A percentile compares a stretch with the other conserved stretches of the same genome.
phyloP scores from a whole-genome alignment of 2,329 filamentous ascomycete species.

The Trichoderma citrinoviride region DNA sequence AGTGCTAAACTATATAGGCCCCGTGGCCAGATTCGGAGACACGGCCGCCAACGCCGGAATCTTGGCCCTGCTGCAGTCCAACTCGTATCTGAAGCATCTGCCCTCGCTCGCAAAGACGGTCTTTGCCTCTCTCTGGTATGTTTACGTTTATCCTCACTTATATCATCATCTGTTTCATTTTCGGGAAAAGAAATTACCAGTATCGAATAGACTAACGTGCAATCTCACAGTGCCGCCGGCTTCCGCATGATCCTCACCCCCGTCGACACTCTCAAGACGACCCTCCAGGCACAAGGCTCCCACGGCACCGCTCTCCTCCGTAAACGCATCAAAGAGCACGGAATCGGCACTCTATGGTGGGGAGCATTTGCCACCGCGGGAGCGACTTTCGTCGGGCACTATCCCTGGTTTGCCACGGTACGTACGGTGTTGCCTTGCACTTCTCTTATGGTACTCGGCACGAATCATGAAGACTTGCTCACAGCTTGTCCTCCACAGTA shows the following conservation, averaged over 20 bases:
- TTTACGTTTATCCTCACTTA: background rate
- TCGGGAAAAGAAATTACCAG: too few species aligned
- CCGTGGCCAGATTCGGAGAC: conserved; percentile 46
- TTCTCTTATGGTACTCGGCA: too few species aligned
- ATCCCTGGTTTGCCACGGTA: conserved; percentile 51
- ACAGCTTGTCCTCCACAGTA: conserved; percentile 36
- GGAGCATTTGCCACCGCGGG: conserved; percentile 48
- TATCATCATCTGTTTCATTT: background rate
- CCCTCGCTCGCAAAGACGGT: conserved; percentile 45
- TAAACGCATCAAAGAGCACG: conserved; percentile 44
- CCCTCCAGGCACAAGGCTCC: conserved; percentile 47
- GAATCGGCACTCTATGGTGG: conserved; percentile 49
- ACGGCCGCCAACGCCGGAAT: conserved; percentile 51
- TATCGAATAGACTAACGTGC: background rate
- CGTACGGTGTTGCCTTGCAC: conserved; percentile 16
- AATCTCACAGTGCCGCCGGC: conserved; percentile 38
- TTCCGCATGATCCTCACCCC: conserved; percentile 50
- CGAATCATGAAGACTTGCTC: too few species aligned
- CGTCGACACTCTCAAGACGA: conserved; percentile 51
- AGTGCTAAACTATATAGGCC: conserved; percentile 32
- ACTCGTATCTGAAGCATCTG: conserved; percentile 43
- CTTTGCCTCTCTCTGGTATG: conserved; percentile 46
- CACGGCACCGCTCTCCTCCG: conserved; percentile 43
- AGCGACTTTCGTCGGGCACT: conserved; percentile 49
- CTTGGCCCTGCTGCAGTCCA: conserved; percentile 46